These are phyloP conservation scores for Diddensiella caesifluorescens DNA, from an alignment of 805 yeast genomes.

Conservation along the genomic window DNA sequence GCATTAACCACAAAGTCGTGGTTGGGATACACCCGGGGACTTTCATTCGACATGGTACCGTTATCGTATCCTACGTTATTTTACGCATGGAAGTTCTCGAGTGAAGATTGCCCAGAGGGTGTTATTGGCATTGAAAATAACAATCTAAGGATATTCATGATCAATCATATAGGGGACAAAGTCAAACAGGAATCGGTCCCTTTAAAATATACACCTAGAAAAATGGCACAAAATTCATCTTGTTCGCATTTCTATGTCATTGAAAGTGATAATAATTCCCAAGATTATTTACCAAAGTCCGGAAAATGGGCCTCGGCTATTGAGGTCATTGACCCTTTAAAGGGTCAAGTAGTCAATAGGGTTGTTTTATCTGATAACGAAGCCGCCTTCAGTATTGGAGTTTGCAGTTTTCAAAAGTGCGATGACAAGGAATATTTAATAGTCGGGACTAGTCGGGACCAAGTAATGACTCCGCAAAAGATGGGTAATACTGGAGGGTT, in stretches of 20 bases:
- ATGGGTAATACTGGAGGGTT: constrained; percentile 20
- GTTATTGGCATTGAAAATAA: constrained; percentile 55
- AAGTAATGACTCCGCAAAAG: constrained; percentile 22
- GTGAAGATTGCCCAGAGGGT: constrained; percentile 60
- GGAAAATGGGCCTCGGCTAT: constrained; percentile 50
- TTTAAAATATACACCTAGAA: constrained; percentile 20
- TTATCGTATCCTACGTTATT: constrained; percentile 34
- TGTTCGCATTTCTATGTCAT: constrained; percentile 36
- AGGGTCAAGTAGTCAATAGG: constrained; percentile 36
- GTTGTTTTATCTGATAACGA: constrained; percentile 43
- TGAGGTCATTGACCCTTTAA: constrained; percentile 41
- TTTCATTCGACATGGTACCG: constrained; percentile 43
- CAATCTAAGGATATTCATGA: constrained; percentile 47
- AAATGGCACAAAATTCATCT: constrained; percentile 13
- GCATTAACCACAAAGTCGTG: constrained; percentile 54
- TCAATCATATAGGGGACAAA: constrained; percentile 19
- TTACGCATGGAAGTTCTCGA: constrained; percentile 49
- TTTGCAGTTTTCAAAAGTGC: constrained; percentile 29
- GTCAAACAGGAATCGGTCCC: constrained; percentile 11
- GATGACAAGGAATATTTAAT: constrained; percentile 20
- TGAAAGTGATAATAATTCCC: constrained; percentile 41
- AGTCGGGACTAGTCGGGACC: constrained; percentile 29
- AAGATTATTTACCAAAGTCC: neutral
- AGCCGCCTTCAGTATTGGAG: constrained; percentile 39
- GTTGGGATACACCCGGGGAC: constrained; percentile 41